Base-by-base conservation (phyloP, 75 land plant genomes). In the Picea sitchensis region DNA sequence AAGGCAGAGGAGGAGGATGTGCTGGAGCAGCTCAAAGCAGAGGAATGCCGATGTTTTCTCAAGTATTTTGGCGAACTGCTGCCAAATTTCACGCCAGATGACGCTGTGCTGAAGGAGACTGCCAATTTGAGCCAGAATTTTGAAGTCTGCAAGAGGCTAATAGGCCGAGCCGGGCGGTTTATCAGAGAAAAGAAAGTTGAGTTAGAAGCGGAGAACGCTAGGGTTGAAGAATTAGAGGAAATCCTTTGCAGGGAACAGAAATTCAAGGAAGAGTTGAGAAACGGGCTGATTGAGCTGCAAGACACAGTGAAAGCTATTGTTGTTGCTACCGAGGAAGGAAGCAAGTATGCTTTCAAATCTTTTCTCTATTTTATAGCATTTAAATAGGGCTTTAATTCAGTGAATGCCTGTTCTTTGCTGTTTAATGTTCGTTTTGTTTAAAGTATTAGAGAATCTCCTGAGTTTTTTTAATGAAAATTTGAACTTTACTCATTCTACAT, bases 1-100 rank as follows among this genome's bases (percentile, higher is more conserved):
- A 68, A 38, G 72, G 72, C 72, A 3, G 72, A 68, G 38, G 72
- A 68, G 47, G 72, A 68, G n/a, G 72, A 68, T 15, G 38, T 68
- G 34, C 36, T 68, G 72, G 72, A 68, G 72, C 17, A 18, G 72
- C 72, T 68, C 9, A 68, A 68, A 36, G 18, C 15, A 68, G 72
- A 68, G 38, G 47, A 68, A 38, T 68, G 72, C 47, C 72, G 72
- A 68, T 20, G 2, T 14, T 68, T 68, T 68, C 4, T 68, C 36
- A 20, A 68, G 7, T 34, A 20, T 18, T 68, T 68, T 68, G 6
- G 47, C n/a, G n/a, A 36, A 20, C 44, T 38, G 5, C 44, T 68
- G 44, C 72, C 72, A 8, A 38, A 68, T 68, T 68, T 68, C 17
- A 68, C 72, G 47, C 72, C 72, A 7, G 32, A 14, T 4, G 72